Percentiles rank a stretch among this genome's conserved stretches.
Evolutionary conservation across 352 stramenopile genomes (phyloP).

Genomic region (Globisporangium splendens): DNA sequence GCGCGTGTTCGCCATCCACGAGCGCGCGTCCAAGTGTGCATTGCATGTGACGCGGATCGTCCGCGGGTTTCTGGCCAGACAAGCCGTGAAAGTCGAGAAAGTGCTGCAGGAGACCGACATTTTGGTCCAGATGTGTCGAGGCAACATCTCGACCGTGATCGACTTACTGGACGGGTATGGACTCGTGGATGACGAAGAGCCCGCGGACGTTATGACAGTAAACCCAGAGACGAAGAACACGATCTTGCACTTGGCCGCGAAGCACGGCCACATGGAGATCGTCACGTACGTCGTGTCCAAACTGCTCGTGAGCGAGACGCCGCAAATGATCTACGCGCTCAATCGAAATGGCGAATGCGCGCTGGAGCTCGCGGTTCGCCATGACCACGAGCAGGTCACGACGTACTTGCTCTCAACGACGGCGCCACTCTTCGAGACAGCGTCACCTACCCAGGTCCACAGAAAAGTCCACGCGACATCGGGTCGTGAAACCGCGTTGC

Average conservation of each 20-base stretch:
- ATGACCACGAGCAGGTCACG: conserved; percentile 47
- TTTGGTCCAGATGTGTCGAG: conserved; percentile 44
- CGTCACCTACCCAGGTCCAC: background rate
- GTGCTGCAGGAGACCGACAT: conserved; percentile 27
- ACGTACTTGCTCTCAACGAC: conserved; percentile 60
- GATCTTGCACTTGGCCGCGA: conserved; percentile 44
- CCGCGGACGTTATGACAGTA: conserved; percentile 32
- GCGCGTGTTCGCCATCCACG: conserved; percentile 23
- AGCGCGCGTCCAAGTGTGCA: conserved; percentile 29
- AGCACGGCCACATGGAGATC: conserved; percentile 44
- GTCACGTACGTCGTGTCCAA: conserved; percentile 48
- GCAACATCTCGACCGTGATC: conserved; percentile 49
- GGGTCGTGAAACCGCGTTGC: conserved; percentile 30
- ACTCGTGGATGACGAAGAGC: conserved; percentile 23
- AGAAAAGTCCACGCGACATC: conserved; percentile 7
- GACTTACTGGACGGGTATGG: conserved; percentile 64
- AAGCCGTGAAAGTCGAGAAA: conserved; percentile 17
- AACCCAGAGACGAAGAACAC: conserved; percentile 33
- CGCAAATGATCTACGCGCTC: conserved; percentile 22
- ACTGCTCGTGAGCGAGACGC: conserved; percentile 19
- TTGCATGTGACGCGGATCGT: conserved; percentile 47
- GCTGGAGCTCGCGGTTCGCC: conserved; percentile 41
- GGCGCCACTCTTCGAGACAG: conserved; percentile 27
- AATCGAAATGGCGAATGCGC: conserved; percentile 26
- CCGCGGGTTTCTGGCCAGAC: conserved; percentile 47